phyloP scores from a whole-genome alignment of 495 filamentous ascomycete species.

The Trichoderma erinaceum region DNA sequence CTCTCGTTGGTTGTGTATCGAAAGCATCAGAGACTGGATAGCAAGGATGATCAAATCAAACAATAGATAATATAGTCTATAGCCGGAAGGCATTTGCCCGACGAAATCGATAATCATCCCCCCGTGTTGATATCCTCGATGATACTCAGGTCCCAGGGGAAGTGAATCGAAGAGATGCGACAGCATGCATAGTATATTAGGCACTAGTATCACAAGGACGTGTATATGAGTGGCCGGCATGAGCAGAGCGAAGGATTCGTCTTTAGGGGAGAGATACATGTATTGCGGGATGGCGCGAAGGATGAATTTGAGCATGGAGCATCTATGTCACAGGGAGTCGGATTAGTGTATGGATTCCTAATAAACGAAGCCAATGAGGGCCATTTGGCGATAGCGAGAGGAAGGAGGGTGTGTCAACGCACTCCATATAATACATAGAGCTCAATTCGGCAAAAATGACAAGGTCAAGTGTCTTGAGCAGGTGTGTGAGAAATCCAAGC shows the following conservation, averaged over 20 bases:
- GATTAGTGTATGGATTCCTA: background rate
- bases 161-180: conserved; percentile 58
- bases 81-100: conserved; percentile 70
- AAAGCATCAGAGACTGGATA: conserved; percentile 69
- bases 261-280: conserved; percentile 75
- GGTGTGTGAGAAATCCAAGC: conserved; percentile 58
- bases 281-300: conserved; percentile 65
- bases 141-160: conserved; percentile 65
- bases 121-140: conserved; percentile 76
- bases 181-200: conserved; percentile 67
- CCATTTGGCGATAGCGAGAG: background rate
- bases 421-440: conserved; percentile 89
- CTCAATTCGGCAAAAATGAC: conserved; percentile 76
- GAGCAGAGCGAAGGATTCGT: conserved; percentile 43
- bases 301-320: conserved; percentile 66
- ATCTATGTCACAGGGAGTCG: conserved; percentile 43
- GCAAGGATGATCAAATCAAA: conserved; percentile 61
- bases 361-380: background rate
- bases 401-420: conserved; percentile 26
- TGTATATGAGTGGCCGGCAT: conserved; percentile 64
- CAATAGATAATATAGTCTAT: conserved; percentile 54
- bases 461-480: conserved; percentile 70
- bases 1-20: conserved; percentile 63
- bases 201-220: conserved; percentile 61
- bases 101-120: conserved; percentile 81